Base-by-base conservation (phyloP, 331 rosid genomes). In the Rosa hybrid region DNA sequence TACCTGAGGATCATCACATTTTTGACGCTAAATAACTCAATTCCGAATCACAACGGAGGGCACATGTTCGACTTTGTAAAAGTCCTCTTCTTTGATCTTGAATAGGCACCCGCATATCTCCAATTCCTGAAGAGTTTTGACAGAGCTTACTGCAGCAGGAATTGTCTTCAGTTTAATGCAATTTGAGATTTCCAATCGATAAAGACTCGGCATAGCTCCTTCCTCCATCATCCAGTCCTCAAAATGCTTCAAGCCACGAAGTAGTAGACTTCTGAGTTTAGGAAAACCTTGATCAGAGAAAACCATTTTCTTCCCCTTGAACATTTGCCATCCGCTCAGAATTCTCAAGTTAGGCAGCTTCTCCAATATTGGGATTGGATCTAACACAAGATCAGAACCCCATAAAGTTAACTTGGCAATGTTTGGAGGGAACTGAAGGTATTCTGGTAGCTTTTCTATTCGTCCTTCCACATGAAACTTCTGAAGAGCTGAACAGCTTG, bases 191-290 rank as follows among this genome's bases (percentile, higher is more conserved):
- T 59, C 70, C 30, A 79, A 70, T 23, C 38, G 45, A 41, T 38
- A 25, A 42, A 79, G 77, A 65, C 57, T 68, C 17, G 41, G 51
- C 81, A 67, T 65, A 8, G 81, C 81, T 34, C 74, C 81, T 67
- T 71, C 34, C 71, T 79, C 70, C 27, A 70, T 42, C 17, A 20
- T 21, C 82, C 82, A 70, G 30, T 79, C 69, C 44, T 25, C 53
- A 1, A 68, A 49, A 48, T 25, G 5, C 2, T 2, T 1, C 23
- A 77, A 68, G 7, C 18, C 0, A 17, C 46, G 14, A 2, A 70
- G 76, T 1, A 5, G 20, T 8, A 78, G 76, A 5, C 53, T 48
- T 25, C 71, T 75, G 13, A 70, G 71, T 42, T 44, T 23, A 21
- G 71, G 48, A 57, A 78, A 78, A 4, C 71, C 70, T 23, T 8